Evolutionary conservation across 2,329 filamentous ascomycete genomes (phyloP).

Genomic region (Cladobotryum protrusum): DNA sequence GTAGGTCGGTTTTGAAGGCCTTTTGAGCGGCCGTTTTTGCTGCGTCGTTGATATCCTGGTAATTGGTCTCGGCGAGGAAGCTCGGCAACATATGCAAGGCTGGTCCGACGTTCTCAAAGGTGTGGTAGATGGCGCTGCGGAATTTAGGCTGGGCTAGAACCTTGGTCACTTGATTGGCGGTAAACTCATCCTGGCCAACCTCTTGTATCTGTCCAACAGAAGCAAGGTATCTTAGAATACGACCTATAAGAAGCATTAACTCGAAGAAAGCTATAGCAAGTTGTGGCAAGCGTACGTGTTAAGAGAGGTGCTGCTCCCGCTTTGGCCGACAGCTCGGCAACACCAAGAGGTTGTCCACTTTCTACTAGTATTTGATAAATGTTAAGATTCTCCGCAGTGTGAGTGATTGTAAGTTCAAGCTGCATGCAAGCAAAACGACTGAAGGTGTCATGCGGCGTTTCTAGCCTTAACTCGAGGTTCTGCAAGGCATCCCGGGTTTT

Average conservation of each 20-base stretch:
- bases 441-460: not conserved
- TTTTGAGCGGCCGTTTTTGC: not conserved
- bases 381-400: not conserved
- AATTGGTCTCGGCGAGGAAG: not conserved
- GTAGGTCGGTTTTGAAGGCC: not conserved
- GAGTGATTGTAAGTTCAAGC: not conserved
- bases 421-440: not conserved
- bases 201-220: constrained; percentile 25
- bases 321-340: not conserved
- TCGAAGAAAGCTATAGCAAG: not conserved
- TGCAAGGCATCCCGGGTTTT: not conserved
- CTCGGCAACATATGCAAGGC: constrained; percentile 20
- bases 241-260: constrained; percentile 12
- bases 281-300: not conserved
- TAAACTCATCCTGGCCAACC: constrained; percentile 20
- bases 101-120: constrained; percentile 16
- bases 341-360: not conserved
- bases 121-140: constrained; percentile 21
- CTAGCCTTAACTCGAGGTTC: not conserved
- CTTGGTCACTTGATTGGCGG: constrained; percentile 23
- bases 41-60: not conserved
- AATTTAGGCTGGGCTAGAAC: constrained; percentile 21
- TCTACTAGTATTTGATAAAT: not conserved
- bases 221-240: constrained; percentile 26
- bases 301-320: not conserved